Evolutionary conservation across 106 monocot species (phyloP), one percentile per base, ranked within the genome.

Genomic region (Apostasia shenzhenica): DNA sequence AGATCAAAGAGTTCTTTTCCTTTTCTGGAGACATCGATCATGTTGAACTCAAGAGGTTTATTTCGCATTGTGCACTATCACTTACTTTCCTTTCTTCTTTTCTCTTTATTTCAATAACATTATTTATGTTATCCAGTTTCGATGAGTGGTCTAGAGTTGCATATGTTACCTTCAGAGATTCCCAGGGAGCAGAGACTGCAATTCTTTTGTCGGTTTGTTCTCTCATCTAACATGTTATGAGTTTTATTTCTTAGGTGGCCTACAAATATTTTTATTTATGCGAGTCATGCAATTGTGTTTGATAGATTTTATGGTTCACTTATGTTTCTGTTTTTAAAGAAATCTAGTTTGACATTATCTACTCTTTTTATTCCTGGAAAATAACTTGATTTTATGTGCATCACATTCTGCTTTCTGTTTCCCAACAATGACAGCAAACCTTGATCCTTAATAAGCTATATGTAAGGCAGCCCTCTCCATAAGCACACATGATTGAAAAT

Each of bases 111-210:
- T 8, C 38, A 2, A 41, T 59, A 37, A 0, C 41, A 59, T 26
- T 26, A 59, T 59, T 59, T 59, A 40, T 43, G 38, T 57, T 67
- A 37, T 74, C 40, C 75, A 80, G 80, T 59, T 70, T 65, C 41
- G 80, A 80, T 75, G 80, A 80, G 66, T 80, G 55, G 75, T 80
- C 80, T 52, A 70, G 67, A 54, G 66, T 70, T 59, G 80, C 75
- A 9, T 75, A 70, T 75, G 75, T 80, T 45, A 80, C 80, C 37
- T 80, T 80, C 49, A 80, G 71, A 67, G 80, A 80, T 75, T 58
- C 70, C 50, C 80, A 80, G 44, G 80, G 80, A 66, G 80, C 80
- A 66, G 80, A 80, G 13, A 80, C 80, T 45, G 74, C 80, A 39
- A 57, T 75, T 1, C 80, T 80, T 50, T 66, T 80, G 26, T 80